phyloP scores from a whole-genome alignment of 371 early-diverging fungal genomes.

The Conidiobolus incongruus region DNA sequence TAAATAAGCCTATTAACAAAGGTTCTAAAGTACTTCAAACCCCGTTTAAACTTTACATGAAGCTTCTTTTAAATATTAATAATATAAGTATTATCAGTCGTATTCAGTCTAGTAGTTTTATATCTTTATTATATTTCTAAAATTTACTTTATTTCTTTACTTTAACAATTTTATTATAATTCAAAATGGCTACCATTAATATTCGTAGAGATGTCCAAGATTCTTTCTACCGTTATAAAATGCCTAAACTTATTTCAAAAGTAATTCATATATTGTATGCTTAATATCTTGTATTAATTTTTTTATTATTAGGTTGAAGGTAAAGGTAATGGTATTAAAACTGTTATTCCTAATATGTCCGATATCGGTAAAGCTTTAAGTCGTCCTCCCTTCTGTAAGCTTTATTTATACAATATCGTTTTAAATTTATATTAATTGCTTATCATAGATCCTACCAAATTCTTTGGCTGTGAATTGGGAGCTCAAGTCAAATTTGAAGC shows the following conservation, averaged over 20 bases:
- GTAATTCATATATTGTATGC: conserved; percentile 11
- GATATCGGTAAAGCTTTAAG: conserved; percentile 83
- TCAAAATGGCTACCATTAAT: conserved; percentile 49
- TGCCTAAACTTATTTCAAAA: conserved; percentile 84
- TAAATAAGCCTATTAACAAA: too few species aligned
- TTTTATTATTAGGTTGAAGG: conserved; percentile 67
- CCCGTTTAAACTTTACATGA: too few species aligned
- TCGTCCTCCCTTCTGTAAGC: conserved; percentile 69
- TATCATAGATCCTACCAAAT: conserved; percentile 58
- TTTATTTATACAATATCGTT: background rate
- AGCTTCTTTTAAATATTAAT: too few species aligned
- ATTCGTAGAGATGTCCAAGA: conserved; percentile 75
- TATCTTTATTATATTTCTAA: too few species aligned
- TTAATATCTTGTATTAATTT: conserved; percentile 1
- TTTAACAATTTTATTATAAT: too few species aligned
- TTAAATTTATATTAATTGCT: background rate
- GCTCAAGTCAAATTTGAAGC: conserved; percentile 83
- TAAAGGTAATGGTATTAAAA: conserved; percentile 97
- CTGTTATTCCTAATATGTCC: conserved; percentile 93
- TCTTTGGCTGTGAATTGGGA: conserved; percentile 92
- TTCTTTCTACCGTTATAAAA: conserved; percentile 98
- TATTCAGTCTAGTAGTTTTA: too few species aligned
- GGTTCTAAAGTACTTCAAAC: too few species aligned
- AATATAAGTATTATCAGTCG: too few species aligned
- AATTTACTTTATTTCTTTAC: too few species aligned